A percentile compares a stretch with the other conserved stretches of the same genome.
Evolutionary conservation across 2,329 filamentous ascomycete genomes (phyloP).

Genomic region (Trichoderma endophyticum): DNA sequence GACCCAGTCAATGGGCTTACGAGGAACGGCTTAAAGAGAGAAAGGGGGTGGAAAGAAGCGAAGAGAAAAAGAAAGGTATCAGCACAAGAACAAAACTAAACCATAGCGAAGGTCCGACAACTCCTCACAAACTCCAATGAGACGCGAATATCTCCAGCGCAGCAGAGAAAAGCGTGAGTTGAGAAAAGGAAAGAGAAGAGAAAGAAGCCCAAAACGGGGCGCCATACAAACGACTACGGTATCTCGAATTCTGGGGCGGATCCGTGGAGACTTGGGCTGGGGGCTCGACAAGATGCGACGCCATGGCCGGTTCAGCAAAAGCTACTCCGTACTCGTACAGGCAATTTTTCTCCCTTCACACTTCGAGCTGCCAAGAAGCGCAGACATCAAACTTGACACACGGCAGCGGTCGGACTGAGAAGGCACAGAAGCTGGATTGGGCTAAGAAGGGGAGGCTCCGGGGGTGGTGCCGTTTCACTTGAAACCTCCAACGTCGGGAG

Average conservation of each 20-base stretch:
- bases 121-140: slow-evolving; percentile 13
- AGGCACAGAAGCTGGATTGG: neutral
- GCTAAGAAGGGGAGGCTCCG: slow-evolving; percentile 7
- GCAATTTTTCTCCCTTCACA: neutral
- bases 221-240: neutral
- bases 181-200: slow-evolving; percentile 21
- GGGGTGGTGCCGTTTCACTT: slow-evolving; percentile 37
- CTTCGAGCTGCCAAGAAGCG: slow-evolving; percentile 6
- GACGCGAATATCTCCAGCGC: slow-evolving; percentile 22
- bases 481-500: slow-evolving; percentile 46
- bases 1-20: slow-evolving; percentile 47
- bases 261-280: neutral
- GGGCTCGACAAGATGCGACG: neutral
- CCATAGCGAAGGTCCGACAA: slow-evolving; percentile 18
- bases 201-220: slow-evolving; percentile 16
- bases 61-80: slow-evolving; percentile 18
- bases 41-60: slow-evolving; percentile 15
- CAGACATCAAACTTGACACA: slow-evolving; percentile 11
- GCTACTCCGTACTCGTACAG: neutral
- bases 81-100: slow-evolving; percentile 20
- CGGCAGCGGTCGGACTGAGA: neutral
- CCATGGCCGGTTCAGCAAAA: neutral
- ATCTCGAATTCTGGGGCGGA: slow-evolving; percentile 5
- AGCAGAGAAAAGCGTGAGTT: slow-evolving; percentile 31
- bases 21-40: slow-evolving; percentile 25